Percentiles rank a stretch among this genome's conserved stretches.
Conservation (phyloP, 257 asterid genomes). For the Solanum sparsipilum region DNA sequence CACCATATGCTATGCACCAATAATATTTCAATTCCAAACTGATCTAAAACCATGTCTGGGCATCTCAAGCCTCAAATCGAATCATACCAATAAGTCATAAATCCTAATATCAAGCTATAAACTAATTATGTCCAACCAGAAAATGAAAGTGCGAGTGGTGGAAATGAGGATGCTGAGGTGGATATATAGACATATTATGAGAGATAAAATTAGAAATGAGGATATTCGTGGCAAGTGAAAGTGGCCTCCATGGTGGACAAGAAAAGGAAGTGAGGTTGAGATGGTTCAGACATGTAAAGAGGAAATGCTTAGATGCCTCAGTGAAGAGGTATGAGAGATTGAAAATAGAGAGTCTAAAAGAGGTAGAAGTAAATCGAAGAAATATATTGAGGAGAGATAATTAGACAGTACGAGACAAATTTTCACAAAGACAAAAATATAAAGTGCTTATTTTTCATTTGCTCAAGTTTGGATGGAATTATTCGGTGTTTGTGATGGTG, state of each 20-base stretch:
- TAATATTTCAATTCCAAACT: neutral
- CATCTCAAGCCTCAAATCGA: neutral
- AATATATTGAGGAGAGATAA: neutral
- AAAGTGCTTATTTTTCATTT: neutral
- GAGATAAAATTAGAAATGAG: neutral
- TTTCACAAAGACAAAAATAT: neutral
- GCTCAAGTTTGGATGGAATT: neutral
- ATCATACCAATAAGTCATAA: neutral
- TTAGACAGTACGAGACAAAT: fast-evolving
- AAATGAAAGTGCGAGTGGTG: neutral
- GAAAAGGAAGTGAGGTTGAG: neutral
- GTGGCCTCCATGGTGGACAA: neutral
- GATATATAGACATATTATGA: neutral
- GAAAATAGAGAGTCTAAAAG: neutral
- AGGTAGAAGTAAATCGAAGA: neutral
- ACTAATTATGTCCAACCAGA: neutral
- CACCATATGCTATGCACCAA: neutral
- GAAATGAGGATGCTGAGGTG: neutral
- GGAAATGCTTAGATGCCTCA: neutral
- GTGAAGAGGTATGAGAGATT: neutral
- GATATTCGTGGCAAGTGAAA: neutral
- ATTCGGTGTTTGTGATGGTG: neutral
- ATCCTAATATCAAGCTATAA: neutral
- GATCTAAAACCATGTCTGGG: neutral
- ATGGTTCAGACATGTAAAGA: neutral